phyloP scores from a whole-genome alignment of 306 rosid genomes.

The Gastrolobium bilobum region DNA sequence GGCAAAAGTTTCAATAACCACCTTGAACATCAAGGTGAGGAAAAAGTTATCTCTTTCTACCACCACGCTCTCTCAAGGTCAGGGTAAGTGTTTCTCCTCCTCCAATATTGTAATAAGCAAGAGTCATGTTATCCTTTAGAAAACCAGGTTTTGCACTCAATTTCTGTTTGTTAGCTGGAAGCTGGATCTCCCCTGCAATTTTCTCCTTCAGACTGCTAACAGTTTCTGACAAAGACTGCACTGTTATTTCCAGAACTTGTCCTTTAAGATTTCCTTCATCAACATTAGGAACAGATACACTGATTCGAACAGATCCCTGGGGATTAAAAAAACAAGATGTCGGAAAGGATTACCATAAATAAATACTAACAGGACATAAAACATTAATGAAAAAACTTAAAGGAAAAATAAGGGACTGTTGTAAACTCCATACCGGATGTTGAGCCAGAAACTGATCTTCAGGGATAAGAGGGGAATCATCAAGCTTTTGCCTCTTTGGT shows the following conservation, averaged over 20 bases:
- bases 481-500: conserved; percentile 90
- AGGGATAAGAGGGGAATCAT: conserved; percentile 83
- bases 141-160: conserved; percentile 96
- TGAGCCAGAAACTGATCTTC: conserved; percentile 94
- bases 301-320: conserved; percentile 81
- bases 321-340: conserved; percentile 31
- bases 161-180: conserved; percentile 98
- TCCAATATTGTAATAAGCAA: conserved; percentile 91
- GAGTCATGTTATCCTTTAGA: conserved; percentile 94
- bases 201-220: conserved; percentile 90
- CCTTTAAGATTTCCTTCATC: conserved; percentile 97
- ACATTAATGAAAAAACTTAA: neutral
- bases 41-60: conserved; percentile 85
- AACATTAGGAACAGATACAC: conserved; percentile 81
- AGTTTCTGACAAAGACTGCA: conserved; percentile 87
- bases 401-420: no score
- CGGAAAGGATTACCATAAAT: conserved; percentile 14
- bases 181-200: conserved; percentile 96
- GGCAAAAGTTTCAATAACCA: conserved; percentile 62
- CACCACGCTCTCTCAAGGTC: conserved; percentile 95
- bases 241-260: conserved; percentile 81
- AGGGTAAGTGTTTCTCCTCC: conserved; percentile 80
- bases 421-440: conserved; percentile 67
- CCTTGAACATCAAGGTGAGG: conserved; percentile 50
- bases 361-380: neutral